Evolutionary conservation across 345 rosid genomes (phyloP).

Genomic region (Gossypium herbaceum): DNA sequence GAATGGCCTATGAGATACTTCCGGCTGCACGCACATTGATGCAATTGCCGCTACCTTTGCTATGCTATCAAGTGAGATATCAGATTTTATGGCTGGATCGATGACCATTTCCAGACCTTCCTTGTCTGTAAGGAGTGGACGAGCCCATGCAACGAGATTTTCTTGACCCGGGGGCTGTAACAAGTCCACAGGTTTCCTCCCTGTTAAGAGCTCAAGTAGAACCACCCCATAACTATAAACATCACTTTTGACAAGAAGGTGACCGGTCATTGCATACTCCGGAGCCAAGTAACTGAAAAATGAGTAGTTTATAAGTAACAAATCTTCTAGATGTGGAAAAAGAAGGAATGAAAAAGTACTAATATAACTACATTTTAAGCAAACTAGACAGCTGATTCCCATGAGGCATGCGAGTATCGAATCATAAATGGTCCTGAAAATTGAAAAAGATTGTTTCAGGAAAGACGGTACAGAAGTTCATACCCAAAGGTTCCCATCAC

Average conservation of each 20-base stretch:
- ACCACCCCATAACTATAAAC: constrained; percentile 83
- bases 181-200: constrained; percentile 69
- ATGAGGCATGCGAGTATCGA: not conserved
- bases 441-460: not conserved
- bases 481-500: constrained; percentile 93
- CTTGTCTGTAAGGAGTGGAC: constrained; percentile 52
- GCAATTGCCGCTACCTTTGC: constrained; percentile 66
- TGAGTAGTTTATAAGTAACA: constrained; percentile 4
- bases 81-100: constrained; percentile 40
- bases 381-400: not conserved
- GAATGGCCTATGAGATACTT: constrained; percentile 63
- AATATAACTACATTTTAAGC: not conserved
- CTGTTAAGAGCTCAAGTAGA: constrained; percentile 68
- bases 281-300: constrained; percentile 66
- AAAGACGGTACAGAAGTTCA: constrained; percentile 8
- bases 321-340: not conserved
- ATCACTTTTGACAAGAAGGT: constrained; percentile 74
- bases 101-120: constrained; percentile 45
- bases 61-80: constrained; percentile 40
- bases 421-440: not conserved
- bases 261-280: constrained; percentile 80
- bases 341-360: not conserved
- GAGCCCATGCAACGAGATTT: constrained; percentile 62
- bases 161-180: constrained; percentile 68
- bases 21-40: constrained; percentile 76